These are phyloP conservation scores for Aspergillus indologenus DNA, from an alignment of 495 filamentous ascomycete genomes.

Conservation along the genomic window DNA sequence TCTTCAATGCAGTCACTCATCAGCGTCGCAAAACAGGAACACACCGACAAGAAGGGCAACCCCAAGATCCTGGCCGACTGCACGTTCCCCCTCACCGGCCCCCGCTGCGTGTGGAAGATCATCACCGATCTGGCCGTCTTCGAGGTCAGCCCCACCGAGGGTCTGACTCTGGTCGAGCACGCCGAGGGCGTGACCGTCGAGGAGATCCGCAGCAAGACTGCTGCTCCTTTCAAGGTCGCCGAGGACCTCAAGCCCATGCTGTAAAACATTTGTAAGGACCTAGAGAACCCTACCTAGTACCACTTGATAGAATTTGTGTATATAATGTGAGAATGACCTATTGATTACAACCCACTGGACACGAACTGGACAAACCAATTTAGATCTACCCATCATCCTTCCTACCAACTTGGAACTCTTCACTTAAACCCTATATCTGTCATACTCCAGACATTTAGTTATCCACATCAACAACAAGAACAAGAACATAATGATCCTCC, in stretches of 20 bases:
- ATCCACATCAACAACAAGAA: no score
- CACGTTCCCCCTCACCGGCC: conserved; percentile 81
- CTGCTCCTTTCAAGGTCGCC: conserved; percentile 75
- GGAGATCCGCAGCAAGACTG: conserved; percentile 82
- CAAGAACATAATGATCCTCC: no score
- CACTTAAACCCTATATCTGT: no score
- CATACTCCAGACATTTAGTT: no score
- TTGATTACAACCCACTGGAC: neutral
- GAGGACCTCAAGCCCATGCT: conserved; percentile 74
- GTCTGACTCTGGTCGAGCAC: conserved; percentile 75
- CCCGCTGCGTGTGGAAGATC: conserved; percentile 76
- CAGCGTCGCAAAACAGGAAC: no score
- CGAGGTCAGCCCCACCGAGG: conserved; percentile 74
- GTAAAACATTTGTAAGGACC: conserved; percentile 41
- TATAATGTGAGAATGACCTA: conserved; percentile 5
- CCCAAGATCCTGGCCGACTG: conserved; percentile 81
- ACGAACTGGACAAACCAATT: no score
- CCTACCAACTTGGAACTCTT: no score
- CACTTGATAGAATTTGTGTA: neutral
- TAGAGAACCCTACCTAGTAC: no score
- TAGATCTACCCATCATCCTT: no score
- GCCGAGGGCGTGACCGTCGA: conserved; percentile 80
- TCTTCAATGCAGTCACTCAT: no score
- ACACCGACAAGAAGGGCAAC: conserved; percentile 84
- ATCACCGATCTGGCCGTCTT: conserved; percentile 90